Evolutionary conservation across 2,329 filamentous ascomycete genomes (phyloP).

Genomic region (Aspergillus quadrilineatus): DNA sequence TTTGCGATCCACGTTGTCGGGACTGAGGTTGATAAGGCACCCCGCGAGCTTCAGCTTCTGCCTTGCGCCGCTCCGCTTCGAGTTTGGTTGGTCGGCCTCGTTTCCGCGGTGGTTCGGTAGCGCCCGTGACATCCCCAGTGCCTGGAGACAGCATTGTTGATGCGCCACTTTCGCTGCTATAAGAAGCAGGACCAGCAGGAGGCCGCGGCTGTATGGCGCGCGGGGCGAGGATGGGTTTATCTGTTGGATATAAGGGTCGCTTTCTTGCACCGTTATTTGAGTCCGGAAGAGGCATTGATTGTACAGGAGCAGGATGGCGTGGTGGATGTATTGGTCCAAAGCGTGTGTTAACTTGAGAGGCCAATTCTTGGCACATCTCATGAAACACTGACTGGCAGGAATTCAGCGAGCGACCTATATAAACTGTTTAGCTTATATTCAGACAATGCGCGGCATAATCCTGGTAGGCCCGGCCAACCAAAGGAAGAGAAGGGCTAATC

Average conservation of each 20-base stretch:
- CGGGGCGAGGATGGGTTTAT: constrained; percentile 30
- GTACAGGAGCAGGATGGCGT: constrained; percentile 24
- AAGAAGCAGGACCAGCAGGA: constrained; percentile 32
- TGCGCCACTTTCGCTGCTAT: constrained; percentile 35
- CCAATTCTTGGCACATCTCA: constrained; percentile 33
- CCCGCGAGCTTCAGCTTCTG: constrained; percentile 39
- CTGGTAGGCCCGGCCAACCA: neutral
- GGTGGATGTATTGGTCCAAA: constrained; percentile 19
- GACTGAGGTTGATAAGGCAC: constrained; percentile 40
- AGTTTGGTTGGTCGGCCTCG: constrained; percentile 45
- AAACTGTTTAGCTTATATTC: constrained; percentile 17
- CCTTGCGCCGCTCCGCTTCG: constrained; percentile 41
- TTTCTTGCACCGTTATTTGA: constrained; percentile 29
- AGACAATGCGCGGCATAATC: neutral
- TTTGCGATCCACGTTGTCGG: constrained; percentile 26
- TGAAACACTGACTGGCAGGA: constrained; percentile 38
- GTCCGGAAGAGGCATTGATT: constrained; percentile 26
- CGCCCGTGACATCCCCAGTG: constrained; percentile 24
- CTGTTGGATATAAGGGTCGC: constrained; percentile 31
- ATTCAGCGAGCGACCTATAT: constrained; percentile 40
- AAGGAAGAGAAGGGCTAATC: constrained; percentile 5
- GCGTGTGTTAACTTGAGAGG: constrained; percentile 18
- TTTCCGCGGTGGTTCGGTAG: constrained; percentile 40
- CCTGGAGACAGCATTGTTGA: constrained; percentile 37
- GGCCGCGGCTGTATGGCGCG: constrained; percentile 45